Evolutionary conservation across 1,284 basidiomycete species (phyloP).

Genomic region (Trametes versicolor): DNA sequence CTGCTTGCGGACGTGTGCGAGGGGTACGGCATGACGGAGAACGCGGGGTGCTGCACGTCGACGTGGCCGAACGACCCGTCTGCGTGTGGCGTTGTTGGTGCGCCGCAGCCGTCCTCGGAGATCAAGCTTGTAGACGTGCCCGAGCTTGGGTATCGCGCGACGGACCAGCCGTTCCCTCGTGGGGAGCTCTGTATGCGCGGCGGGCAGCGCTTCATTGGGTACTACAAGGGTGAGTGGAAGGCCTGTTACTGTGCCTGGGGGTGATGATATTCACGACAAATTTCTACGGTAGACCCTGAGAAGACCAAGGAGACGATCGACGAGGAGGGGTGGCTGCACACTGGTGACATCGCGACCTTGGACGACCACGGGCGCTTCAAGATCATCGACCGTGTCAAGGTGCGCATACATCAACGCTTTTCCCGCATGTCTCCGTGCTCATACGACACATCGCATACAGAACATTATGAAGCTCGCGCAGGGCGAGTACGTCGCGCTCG

Average conservation of each 20-base stretch:
- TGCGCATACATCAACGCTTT: constrained; percentile 34
- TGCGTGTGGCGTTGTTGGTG: constrained; percentile 81
- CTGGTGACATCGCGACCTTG: constrained; percentile 89
- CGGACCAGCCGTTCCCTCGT: constrained; percentile 91
- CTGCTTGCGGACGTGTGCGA: constrained; percentile 80
- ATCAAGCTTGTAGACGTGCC: constrained; percentile 92
- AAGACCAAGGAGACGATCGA: constrained; percentile 75
- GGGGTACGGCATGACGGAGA: constrained; percentile 89
- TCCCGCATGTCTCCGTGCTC: constrained; percentile 15
- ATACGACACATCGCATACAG: constrained; percentile 51
- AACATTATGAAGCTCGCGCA: constrained; percentile 97
- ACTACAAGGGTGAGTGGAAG: constrained; percentile 71
- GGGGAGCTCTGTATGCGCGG: constrained; percentile 89
- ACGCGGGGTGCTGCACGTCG: constrained; percentile 66
- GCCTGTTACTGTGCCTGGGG: neutral
- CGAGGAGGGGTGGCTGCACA: constrained; percentile 90
- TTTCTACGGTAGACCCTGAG: constrained; percentile 61
- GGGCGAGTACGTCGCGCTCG: constrained; percentile 98
- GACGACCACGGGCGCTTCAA: constrained; percentile 85
- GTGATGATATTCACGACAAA: constrained; percentile 3
- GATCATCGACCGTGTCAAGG: constrained; percentile 96
- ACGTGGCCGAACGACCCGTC: constrained; percentile 65
- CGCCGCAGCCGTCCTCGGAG: constrained; percentile 78
- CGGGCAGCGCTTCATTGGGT: constrained; percentile 67
- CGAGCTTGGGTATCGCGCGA: constrained; percentile 87